phyloP scores from a whole-genome alignment of 352 stramenopile genomes.

The Blastocystis sp. region DNA sequence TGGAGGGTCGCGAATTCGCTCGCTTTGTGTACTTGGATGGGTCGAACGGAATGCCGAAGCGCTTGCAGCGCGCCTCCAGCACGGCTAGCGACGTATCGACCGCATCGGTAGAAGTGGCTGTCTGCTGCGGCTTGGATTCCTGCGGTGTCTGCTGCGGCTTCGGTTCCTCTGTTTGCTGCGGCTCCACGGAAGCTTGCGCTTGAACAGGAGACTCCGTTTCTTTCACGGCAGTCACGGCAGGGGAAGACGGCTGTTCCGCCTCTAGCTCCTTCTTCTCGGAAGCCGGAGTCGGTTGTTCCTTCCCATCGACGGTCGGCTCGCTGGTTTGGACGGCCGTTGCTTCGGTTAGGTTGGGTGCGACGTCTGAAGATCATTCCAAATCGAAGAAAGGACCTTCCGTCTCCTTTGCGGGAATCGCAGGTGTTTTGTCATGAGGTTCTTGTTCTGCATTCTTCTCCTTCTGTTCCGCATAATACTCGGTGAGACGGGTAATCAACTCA shows the following conservation, averaged over 20 bases:
- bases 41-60: conserved; percentile 36
- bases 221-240: background rate
- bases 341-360: too few relatives aligned
- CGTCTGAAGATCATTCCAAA: too few relatives aligned
- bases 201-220: background rate
- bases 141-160: too few relatives aligned
- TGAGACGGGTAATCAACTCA: conserved; percentile 33
- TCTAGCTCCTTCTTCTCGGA: background rate
- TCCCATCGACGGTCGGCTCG: background rate
- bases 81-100: background rate
- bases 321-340: too few relatives aligned
- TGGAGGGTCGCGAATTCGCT: background rate
- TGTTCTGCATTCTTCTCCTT: background rate
- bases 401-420: too few relatives aligned
- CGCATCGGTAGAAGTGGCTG: background rate
- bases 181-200: background rate
- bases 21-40: background rate
- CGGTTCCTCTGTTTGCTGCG: background rate
- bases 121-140: too few relatives aligned
- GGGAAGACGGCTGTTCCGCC: background rate
- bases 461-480: background rate
- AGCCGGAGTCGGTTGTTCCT: too few relatives aligned
- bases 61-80: conserved; percentile 29
- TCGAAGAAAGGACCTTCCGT: too few relatives aligned
- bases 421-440: background rate